These are phyloP conservation scores for Coemansia sp. DNA, from an alignment of 192 early-diverging fungal genomes.

Conservation along the genomic window DNA sequence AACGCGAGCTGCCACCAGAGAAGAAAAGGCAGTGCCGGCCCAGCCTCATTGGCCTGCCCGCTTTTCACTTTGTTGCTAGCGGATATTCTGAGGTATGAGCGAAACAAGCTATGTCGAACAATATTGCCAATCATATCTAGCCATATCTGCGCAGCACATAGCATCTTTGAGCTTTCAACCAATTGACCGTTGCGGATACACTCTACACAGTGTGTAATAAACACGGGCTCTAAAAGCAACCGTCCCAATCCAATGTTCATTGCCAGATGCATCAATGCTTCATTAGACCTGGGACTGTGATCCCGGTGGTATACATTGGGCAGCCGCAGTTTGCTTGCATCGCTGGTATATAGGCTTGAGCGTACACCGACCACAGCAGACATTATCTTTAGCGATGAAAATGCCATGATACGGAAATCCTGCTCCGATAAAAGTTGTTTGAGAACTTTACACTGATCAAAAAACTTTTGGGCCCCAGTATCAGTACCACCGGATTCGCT, in stretches of 20 bases:
- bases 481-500: too few species aligned
- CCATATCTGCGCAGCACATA: conserved; percentile 32
- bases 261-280: conserved; percentile 24
- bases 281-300: conserved; percentile 28
- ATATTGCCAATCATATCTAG: conserved; percentile 30
- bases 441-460: not conserved
- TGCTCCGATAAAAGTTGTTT: not conserved
- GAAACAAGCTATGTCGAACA: conserved; percentile 32
- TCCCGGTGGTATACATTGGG: conserved; percentile 27
- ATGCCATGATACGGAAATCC: not conserved
- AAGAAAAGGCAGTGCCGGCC: not conserved
- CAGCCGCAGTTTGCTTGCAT: conserved; percentile 8
- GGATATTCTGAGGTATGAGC: conserved; percentile 6
- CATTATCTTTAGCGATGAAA: conserved; percentile 18
- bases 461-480: not conserved
- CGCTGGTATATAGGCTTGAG: conserved; percentile 4
- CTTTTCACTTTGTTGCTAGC: not conserved
- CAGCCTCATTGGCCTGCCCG: not conserved
- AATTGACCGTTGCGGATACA: conserved; percentile 1
- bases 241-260: conserved; percentile 13
- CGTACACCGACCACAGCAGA: conserved; percentile 26
- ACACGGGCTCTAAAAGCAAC: conserved; percentile 20
- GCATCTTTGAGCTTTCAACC: not conserved
- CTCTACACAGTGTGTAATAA: conserved; percentile 1
- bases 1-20: conserved; percentile 36